Base-by-base conservation (phyloP, 805 yeast genomes). In the Lipomyces japonicus region DNA sequence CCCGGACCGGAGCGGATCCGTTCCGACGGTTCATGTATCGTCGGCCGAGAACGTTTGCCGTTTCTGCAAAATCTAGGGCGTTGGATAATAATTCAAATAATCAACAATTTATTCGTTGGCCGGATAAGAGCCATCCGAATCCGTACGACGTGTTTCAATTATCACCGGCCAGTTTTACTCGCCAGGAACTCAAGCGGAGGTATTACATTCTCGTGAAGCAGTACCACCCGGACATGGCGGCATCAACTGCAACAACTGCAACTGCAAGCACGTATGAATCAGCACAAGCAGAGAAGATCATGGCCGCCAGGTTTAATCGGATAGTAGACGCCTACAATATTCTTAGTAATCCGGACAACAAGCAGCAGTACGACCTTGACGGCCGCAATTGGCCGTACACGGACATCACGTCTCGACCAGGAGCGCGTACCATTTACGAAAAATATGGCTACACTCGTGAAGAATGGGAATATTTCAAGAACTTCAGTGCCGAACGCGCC, bases 151-250 rank as follows among this genome's bases (percentile, higher is more conserved):
- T 88, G 3, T 76, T 88, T 49, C 75, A 76, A 3, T 61, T 79
- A 23, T 55, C 65, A 2, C 64, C 66, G 0, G 59, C 60, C 1
- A 63, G 63, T 22, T 65, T 75, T 38, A 74, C 75, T 48, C 65
- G 65, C 43, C 65, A 60, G 9, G 55, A 64, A 26, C 66, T 82
- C 43, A 78, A 78, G 52, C 55, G 68, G 23, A 74, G 75, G 39
- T 84, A 82, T 61, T 78, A 76, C 57, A 72, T 76, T 46, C 69
- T 79, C 41, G 89, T 89, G 9, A 86, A 84, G 65, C 63, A 81
- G 7, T 89, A 89, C 60, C 96, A 89, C 64, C 96, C 97, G 0
- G 97, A 89, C 63, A 48, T 65, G 2, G 57, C 52, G 21, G 39
- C 45, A 18, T 49, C 60, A 53, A 44, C 63, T 67, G n/a, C 71